Evolutionary conservation across 208 protist species (phyloP), one percentile per base, ranked within the genome.

Genomic region (Trypanosoma grayi): DNA sequence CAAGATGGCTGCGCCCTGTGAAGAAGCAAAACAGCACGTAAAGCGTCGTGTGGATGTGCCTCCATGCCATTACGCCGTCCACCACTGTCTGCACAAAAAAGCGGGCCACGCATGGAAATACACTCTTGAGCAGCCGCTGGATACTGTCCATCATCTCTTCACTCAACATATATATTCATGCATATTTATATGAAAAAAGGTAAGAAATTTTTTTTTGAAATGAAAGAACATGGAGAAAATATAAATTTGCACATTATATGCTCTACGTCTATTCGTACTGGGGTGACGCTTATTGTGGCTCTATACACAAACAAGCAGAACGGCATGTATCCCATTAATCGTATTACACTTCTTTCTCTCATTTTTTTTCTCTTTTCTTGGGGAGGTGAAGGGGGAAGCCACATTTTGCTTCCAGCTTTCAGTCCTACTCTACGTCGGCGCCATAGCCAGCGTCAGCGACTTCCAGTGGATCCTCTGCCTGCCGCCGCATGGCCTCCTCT

Each of bases 381-480:
- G n/a, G n/a, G n/a, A n/a, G n/a, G n/a, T n/a, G n/a, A n/a, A n/a
- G n/a, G n/a, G n/a, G n/a, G n/a, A n/a, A n/a, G n/a, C n/a, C n/a
- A n/a, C n/a, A n/a, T n/a, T n/a, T n/a, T n/a, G n/a, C n/a, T n/a
- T n/a, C n/a, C n/a, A n/a, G n/a, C n/a, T n/a, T n/a, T n/a, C n/a
- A n/a, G n/a, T n/a, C n/a, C 55, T 66, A 84, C 33, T 85, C 77
- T 9, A 45, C 76, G 41, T 88, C 86, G 14, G 54, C 81, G 7
- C 66, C 67, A 64, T 91, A 89, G 30, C 74, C 79, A 10, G 73
- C 57, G 40, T 73, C 76, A 18, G 44, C 68, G 27, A 92, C 76
- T 66, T 95, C 85, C 24, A 95, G 81, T 24, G 89, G 85, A 64
- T 91, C 71, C 44, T 73, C 72, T 14, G 65, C 66, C 61, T 95